These are phyloP conservation scores for Naegleria gruberi DNA, from an alignment of 208 protist genomes.

Conservation along the genomic window DNA sequence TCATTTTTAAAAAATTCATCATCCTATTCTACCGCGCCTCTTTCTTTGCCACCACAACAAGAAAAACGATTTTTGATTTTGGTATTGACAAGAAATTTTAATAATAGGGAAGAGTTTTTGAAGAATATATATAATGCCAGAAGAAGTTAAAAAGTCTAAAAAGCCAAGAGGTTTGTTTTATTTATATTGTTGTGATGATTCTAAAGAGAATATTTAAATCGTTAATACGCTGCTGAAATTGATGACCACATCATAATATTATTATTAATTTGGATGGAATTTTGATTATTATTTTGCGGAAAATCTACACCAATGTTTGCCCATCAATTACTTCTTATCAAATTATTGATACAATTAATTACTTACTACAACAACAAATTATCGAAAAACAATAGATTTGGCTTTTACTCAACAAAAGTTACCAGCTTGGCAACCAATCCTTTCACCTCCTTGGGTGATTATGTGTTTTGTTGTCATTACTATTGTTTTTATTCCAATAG, in stretches of 20 bases:
- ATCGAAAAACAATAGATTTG: conserved; percentile 34
- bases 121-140: too few relatives aligned
- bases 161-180: neutral
- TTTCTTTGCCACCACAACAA: too few relatives aligned
- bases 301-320: too few relatives aligned
- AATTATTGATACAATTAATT: too few relatives aligned
- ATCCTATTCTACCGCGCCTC: too few relatives aligned
- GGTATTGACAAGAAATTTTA: too few relatives aligned
- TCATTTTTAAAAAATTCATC: too few relatives aligned
- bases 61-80: too few relatives aligned
- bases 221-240: neutral
- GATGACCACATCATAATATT: neutral
- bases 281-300: neutral
- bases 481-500: conserved; percentile 81
- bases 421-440: conserved; percentile 87
- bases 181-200: neutral
- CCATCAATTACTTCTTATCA: neutral
- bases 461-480: conserved; percentile 72
- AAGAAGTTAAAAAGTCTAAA: neutral
- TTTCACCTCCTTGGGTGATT: conserved; percentile 79
- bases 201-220: neutral
- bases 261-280: neutral
- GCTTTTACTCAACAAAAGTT: conserved; percentile 89
- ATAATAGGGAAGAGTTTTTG: too few relatives aligned
- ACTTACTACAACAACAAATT: neutral